Base-by-base conservation (phyloP, 345 rosid species). In the Salix viminalis region DNA sequence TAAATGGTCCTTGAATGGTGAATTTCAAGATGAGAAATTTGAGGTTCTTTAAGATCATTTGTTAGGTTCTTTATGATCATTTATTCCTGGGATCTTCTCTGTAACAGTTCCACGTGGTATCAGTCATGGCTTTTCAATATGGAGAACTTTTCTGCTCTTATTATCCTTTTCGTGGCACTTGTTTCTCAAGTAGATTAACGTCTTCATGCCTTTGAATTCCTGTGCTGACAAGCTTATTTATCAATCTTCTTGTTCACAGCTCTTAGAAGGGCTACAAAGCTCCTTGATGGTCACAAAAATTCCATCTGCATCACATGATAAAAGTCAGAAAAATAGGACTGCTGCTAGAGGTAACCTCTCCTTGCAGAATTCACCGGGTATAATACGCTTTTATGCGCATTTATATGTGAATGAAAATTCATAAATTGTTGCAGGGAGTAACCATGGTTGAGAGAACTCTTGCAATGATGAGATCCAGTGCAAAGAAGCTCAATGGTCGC, bases 251-350 rank as follows among this genome's bases (percentile, higher is more conserved):
- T 75, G 56, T 24, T 16, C 24, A 54, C 88, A 96, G 99, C 87
- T 96, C 67, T 86, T 96, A 78, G 99, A 96, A 85, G 98, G 99
- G 75, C 82, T 96, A 37, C 98, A 96, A 83, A 89, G 96, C 77
- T 94, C 99, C 21, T 79, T 94, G 90, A 86, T 88, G 83, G 85
- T 89, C 77, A 86, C 93, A 11, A 94, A 94, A 85, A 87, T 88
- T 66, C 99, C 97, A 4, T 90, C 96, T 3, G 82, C 85, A 34
- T 88, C 87, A n/a, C 92, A 89, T 76, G 94, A 88, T 78, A 94
- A 65, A 86, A 84, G 87, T 77, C 90, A 87, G 73, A 92, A 80
- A 86, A 87, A 61, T 61, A 79, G 71, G 80, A 60, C 16, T 48
- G 48, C 71, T 16, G 75, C 66, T 18, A 79, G 79, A 79, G 85